These are phyloP conservation scores for Pachysandra terminalis DNA, from an alignment of 164 flowering plant genomes.

Conservation along the genomic window DNA sequence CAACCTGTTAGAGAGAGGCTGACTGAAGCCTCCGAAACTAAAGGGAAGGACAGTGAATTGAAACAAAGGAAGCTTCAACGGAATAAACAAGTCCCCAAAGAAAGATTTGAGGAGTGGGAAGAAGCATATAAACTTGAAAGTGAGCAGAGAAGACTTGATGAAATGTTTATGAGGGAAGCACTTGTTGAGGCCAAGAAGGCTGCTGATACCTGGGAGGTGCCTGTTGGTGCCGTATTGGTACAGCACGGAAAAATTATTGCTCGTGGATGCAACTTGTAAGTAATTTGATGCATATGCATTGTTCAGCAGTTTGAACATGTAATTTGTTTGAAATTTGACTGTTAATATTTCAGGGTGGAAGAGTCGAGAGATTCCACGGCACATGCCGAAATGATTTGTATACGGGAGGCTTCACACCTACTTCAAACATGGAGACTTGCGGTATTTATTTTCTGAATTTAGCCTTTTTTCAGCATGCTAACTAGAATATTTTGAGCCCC, in stretches of 20 bases:
- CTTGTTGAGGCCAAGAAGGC: slow-evolving; percentile 84
- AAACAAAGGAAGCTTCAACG: slow-evolving; percentile 60
- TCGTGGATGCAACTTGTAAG: slow-evolving; percentile 91
- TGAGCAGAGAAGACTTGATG: slow-evolving; percentile 72
- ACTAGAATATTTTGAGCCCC: too few relatives aligned
- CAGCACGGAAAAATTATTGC: slow-evolving; percentile 84
- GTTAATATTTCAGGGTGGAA: slow-evolving; percentile 65
- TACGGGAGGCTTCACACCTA: slow-evolving; percentile 78
- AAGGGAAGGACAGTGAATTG: slow-evolving; percentile 39
- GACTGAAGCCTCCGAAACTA: slow-evolving; percentile 28
- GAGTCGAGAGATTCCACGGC: slow-evolving; percentile 91
- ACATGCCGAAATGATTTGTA: slow-evolving; percentile 95
- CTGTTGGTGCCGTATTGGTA: slow-evolving; percentile 96
- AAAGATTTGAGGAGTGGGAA: slow-evolving; percentile 95
- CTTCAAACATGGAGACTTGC: slow-evolving; percentile 88
- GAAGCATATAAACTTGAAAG: slow-evolving; percentile 74
- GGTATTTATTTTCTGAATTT: slow-evolving; percentile 36
- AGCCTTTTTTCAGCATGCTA: background rate
- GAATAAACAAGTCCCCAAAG: slow-evolving; percentile 54
- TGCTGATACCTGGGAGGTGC: slow-evolving; percentile 95
- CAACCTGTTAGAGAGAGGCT: slow-evolving; percentile 17
- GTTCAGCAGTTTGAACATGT: background rate
- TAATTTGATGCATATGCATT: slow-evolving; percentile 8
- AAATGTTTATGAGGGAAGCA: slow-evolving; percentile 94
- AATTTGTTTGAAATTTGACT: background rate